phyloP scores from a whole-genome alignment of 257 asterid species.

The Solanum etuberosum region DNA sequence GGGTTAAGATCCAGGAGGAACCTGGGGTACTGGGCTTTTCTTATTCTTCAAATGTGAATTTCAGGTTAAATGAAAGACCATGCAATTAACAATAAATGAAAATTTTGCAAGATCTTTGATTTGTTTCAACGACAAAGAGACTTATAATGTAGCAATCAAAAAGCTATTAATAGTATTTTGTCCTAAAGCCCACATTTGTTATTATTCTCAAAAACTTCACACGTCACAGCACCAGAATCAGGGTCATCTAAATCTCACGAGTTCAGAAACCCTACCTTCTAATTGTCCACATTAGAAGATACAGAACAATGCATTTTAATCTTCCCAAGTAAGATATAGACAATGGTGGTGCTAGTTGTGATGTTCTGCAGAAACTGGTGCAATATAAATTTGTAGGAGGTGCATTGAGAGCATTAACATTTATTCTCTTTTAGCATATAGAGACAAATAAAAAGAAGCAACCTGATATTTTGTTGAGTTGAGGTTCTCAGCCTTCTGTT shows the following conservation, averaged over 20 bases:
- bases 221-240: background rate
- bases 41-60: background rate
- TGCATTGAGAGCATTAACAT: background rate
- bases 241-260: background rate
- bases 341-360: background rate
- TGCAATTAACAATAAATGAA: background rate
- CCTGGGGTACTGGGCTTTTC: background rate
- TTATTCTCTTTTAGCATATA: background rate
- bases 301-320: background rate
- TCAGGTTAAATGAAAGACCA: background rate
- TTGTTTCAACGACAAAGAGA: background rate
- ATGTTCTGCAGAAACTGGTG: background rate
- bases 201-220: background rate
- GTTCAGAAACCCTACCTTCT: background rate
- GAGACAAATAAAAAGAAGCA: background rate
- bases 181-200: background rate
- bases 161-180: background rate
- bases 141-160: background rate
- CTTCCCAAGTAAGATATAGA: background rate
- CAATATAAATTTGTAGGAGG: background rate
- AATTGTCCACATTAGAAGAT: background rate
- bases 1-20: background rate
- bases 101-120: background rate
- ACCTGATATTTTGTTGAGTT: slow-evolving; percentile 9
- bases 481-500: slow-evolving; percentile 7